phyloP scores from a whole-genome alignment of 495 filamentous ascomycete species.

The Acidiella bohemica region DNA sequence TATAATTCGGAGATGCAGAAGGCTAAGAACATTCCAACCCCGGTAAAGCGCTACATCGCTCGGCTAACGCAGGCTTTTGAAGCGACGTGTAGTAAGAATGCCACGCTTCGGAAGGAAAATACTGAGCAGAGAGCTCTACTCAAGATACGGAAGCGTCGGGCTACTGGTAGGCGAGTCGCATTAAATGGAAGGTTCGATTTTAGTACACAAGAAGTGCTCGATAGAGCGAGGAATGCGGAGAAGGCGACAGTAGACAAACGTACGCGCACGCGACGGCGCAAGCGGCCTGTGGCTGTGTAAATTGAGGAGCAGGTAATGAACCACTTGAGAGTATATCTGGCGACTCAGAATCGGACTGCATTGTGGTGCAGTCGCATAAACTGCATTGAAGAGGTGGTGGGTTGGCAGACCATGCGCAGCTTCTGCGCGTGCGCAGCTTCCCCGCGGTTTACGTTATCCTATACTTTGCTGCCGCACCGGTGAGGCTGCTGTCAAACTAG shows the following conservation, averaged over 20 bases:
- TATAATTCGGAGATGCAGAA: neutral
- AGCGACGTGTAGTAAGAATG: neutral
- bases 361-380: too few species aligned
- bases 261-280: neutral
- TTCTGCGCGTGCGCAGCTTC: too few species aligned
- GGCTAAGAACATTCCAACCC: neutral
- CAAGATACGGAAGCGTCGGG: neutral
- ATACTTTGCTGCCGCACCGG: too few species aligned
- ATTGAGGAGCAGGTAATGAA: neutral
- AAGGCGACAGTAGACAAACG: neutral
- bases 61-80: neutral
- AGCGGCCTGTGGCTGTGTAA: neutral
- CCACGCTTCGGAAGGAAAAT: neutral
- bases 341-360: neutral
- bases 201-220: neutral
- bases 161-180: neutral
- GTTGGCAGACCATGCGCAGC: too few species aligned
- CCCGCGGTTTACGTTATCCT: too few species aligned
- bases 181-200: neutral
- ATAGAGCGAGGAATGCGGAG: neutral
- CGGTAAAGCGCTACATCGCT: constrained; percentile 1
- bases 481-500: too few species aligned
- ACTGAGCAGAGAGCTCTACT: neutral
- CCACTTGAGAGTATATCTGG: neutral
- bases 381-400: too few species aligned